Base-by-base conservation (phyloP, 331 rosid species). In the Quercus tomentella region DNA sequence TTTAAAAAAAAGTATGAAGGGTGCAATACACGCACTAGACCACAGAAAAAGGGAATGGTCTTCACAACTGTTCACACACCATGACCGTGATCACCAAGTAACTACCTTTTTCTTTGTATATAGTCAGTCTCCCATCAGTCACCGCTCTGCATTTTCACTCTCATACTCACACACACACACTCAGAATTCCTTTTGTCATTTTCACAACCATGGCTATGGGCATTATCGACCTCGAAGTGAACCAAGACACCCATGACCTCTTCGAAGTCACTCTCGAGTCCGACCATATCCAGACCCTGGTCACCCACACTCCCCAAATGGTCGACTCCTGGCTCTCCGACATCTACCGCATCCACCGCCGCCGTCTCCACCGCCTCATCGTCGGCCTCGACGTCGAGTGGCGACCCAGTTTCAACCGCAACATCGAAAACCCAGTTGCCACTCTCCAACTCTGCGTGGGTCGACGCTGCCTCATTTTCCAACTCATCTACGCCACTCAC, bases 331-430 rank as follows among this genome's bases (percentile, higher is more conserved):
- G 97, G 97, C 41, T 93, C 71, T 5, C 87, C 14, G 68, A 83
- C 31, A 81, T 20, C 77, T 20, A 12, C 35, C 2, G 30, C 41
- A 37, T 15, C 76, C 56, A 72, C 28, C 81, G 67, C 58, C 62
- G 7, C 18, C 26, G 43, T 23, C 65, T 17, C 52, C 33, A 10
- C 57, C 51, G 35, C 31, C 74, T 79, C 26, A 8, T 79, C 45
- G 86, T 89, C 20, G 94, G 97, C 54, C 88, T 93, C 18, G 97
- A 89, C 85, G 23, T 93, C 35, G 97, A 93, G 72, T 93, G 97
- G 97, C 91, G 97, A 15, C 97, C 97, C 8, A 88, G 77, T 76
- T 35, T 33, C 72, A 74, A 45, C 25, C 81, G 89, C 60, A 28
- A 65, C 68, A 8, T 14, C 52, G 3, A 77, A 0, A 79, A 91